These are phyloP conservation scores for Penicillium paxilli DNA, from an alignment of 495 filamentous ascomycete species.

Conservation along the genomic window DNA sequence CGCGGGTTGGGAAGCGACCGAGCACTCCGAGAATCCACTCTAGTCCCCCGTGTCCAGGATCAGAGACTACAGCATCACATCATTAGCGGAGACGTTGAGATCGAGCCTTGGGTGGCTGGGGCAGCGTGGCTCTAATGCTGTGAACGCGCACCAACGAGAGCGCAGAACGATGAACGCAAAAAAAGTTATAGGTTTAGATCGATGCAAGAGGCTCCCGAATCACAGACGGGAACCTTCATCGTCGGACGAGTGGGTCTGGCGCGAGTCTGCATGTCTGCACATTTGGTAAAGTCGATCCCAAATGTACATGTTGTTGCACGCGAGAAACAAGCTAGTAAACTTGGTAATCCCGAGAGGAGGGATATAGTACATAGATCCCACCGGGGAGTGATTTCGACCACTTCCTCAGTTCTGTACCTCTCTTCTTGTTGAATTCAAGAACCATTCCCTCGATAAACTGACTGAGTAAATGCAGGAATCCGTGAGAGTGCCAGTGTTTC, in stretches of 20 bases:
- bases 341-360: not conserved
- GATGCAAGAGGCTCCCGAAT: conserved; percentile 30
- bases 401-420: not conserved
- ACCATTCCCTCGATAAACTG: not conserved
- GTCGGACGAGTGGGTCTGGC: conserved; percentile 13
- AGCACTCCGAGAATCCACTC: conserved; percentile 6
- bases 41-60: conserved; percentile 12
- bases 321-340: not conserved
- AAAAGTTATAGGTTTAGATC: conserved; percentile 22
- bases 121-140: conserved; percentile 22
- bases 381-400: not conserved
- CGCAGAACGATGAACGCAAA: conserved; percentile 23
- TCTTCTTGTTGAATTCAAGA: not conserved
- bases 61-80: conserved; percentile 22
- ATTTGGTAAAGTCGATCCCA: not conserved
- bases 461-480: not conserved
- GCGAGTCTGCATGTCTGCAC: conserved; percentile 9
- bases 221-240: conserved; percentile 23
- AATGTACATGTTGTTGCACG: not conserved
- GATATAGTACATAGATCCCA: not conserved
- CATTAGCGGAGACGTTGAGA: conserved; percentile 40
- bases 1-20: conserved; percentile 1
- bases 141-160: conserved; percentile 38
- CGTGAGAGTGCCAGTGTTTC: conserved; percentile 14
- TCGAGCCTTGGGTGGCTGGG: conserved; percentile 34